Evolutionary conservation across 148 eudicot genomes (phyloP), one percentile per base, ranked within the genome.

Genomic region (Cornus suecica): DNA sequence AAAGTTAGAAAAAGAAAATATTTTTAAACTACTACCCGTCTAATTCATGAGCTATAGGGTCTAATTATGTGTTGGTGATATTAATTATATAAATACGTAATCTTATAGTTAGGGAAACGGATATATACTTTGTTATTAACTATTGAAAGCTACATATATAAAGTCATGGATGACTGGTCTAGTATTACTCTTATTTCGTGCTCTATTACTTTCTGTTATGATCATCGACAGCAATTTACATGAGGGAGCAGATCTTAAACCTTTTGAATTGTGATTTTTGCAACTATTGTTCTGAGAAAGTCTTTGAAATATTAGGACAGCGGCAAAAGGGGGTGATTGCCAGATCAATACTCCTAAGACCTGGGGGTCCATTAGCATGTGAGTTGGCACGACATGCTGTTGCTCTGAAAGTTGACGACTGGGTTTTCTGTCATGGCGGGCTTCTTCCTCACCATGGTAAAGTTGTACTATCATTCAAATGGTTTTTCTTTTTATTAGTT

Each of bases 391-490:
- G 88, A 0, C 99, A 95, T 80, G 77, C 94, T 64, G 92, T 92
- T 79, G 94, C 82, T 75, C 97, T 95, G 67, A 88, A 92, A 84
- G 88, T 95, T 76, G 85, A 95, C 79, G 94, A 95, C 80, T 95
- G 99, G 99, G 79, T 95, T 37, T 95, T 95, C 78, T 95, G 99
- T 83, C 99, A 95, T 63, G 99, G 99, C 9, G 97, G 99, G 71
- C 97, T 95, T 85, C 97, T 95, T 85, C 99, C 99, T 80, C 97
- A 92, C 80, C 99, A 95, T 76, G 99, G 99, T 95, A 94, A 45
- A 69, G 13, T 22, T 42, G 26, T n/a, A 20, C 16, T 54, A 45
- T 34, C 52, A 31, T 27, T 8, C 24, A 31, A 51, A 73, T 73
- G 29, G 64, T 11, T 66, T 63, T 20, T 74, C 22, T 6, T 37